Percentiles rank a stretch among this genome's conserved stretches.
phyloP scores from a whole-genome alignment of 371 early-diverging fungal species.

The Apophysomyces elegans region DNA sequence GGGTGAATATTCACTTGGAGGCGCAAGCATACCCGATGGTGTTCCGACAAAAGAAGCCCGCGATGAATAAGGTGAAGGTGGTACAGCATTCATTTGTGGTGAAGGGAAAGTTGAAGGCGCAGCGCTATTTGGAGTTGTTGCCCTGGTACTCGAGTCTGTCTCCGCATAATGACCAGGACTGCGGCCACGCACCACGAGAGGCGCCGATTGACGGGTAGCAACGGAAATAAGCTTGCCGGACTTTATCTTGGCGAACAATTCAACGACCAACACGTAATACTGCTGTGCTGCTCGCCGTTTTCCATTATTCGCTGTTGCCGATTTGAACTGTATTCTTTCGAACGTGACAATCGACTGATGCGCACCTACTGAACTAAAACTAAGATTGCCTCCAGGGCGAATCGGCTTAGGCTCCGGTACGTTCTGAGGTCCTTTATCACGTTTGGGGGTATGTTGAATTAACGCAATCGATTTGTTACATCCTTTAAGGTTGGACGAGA shows the following conservation, averaged over 20 bases:
- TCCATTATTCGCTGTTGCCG: constrained; percentile 92
- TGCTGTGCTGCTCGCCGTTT: constrained; percentile 88
- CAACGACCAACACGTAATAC: constrained; percentile 76
- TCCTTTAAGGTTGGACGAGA: constrained; percentile 61
- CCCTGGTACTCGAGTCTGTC: constrained; percentile 36
- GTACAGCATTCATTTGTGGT: constrained; percentile 64
- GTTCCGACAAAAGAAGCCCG: constrained; percentile 23
- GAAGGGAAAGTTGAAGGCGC: constrained; percentile 83
- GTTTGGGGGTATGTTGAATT: constrained; percentile 91
- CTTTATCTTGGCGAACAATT: constrained; percentile 64
- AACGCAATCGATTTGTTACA: constrained; percentile 71
- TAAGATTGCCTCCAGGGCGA: constrained; percentile 59
- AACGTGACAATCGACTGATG: constrained; percentile 69
- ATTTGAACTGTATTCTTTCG: constrained; percentile 93
- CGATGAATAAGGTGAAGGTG: constrained; percentile 10
- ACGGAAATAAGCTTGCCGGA: constrained; percentile 56
- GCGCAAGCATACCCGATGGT: constrained; percentile 22
- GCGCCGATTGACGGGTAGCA: constrained; percentile 72
- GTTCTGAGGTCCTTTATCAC: constrained; percentile 89
- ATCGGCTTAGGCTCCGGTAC: constrained; percentile 68
- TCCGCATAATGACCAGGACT: constrained; percentile 91
- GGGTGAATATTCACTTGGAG: constrained; percentile 26
- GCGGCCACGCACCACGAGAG: constrained; percentile 88
- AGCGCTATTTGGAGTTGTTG: constrained; percentile 44
- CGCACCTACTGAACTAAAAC: constrained; percentile 44